Base-by-base conservation (phyloP, 495 filamentous ascomycete species). In the Astrothelium macrocarpum region DNA sequence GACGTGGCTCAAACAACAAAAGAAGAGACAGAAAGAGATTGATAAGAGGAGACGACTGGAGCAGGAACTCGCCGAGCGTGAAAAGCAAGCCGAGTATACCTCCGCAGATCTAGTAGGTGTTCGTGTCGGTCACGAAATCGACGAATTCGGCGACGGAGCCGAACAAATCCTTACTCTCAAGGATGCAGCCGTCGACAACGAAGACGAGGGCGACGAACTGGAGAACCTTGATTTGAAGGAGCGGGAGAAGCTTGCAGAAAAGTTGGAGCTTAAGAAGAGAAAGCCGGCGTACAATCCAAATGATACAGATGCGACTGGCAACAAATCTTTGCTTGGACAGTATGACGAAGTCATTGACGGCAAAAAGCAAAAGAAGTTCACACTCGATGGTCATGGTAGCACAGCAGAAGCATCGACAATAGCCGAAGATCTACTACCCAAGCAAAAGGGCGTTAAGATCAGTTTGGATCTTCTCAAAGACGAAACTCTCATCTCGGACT, bases 301-400 rank as follows among this genome's bases (percentile, higher is more conserved):
- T 67, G 87, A 87, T 53, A 79, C 84, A 18, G 85, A 85, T 62
- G 88, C 87, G 64, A 82, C 81, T 61, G 87, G 84, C 59, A 78
- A 85, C 62, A 81, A 78, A 59, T 78, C 77, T 2, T 81, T 98
- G 31, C 77, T 98, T 53, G 81, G 85, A 26, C 90, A 98, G 63
- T 98, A 98, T 71, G 94, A 97, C 67, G 93, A 96, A 70, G 92
- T 95, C 70, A 95, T 96, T 58, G 84, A 90, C 45, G 91, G 91
- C 62, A 96, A 95, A 77, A 94, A 93, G 76, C 82, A 84, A 59
- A 97, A 95, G 75, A 78, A 80, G 18, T 97, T 98, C 71, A 95
- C 88, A 0, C 77, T 98, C 32, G 90, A 91, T 72, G 86, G 84
- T 1, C 78, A 84, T 62, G 91, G 90, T 25, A 86, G 82, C 42